Evolutionary conservation across 2,329 filamentous ascomycete species (phyloP), one percentile per base, ranked within the genome.

Genomic region (Penicillium sp.): DNA sequence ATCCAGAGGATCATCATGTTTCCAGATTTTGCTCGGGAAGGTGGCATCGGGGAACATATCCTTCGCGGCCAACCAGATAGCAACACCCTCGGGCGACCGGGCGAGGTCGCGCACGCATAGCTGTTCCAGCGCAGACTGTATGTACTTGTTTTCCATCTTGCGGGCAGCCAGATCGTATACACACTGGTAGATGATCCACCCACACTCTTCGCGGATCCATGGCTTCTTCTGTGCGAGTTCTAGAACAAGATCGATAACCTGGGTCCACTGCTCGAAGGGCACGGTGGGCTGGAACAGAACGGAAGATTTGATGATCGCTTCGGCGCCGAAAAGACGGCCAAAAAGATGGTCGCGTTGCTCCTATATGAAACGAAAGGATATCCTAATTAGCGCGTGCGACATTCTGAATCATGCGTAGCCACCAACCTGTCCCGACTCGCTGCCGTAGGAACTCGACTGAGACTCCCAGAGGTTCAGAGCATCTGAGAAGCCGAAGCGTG

Each of bases 201-300:
- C 91, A 66, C 91, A 96, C 71, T 96, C 90, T 66, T 93, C 87
- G 58, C 90, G 85, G 62, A 97, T 81, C 93, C 92, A 97, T 32
- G 89, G 85, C 74, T 96, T 95, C 75, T 89, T 89, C 65, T 85
- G 83, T 39, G 89, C 86, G 58, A 97, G 81, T 59, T 86, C 83
- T 65, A 92, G 82, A 32, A 97, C 77, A 51, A 89, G 77, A 52
- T 88, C 83, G 46, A 97, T 77, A n/a, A 96, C 79, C 53, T 81
- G 78, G 44, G 80, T 78, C 75, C 76, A 78, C 46, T 81, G 74
- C 57, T 77, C 69, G 51, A 77, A 81, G 5, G 82, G 77, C 18
- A 79, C 74, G 34, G 84, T 78, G 4, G 78, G 73, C 54, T 78
- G 74, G 64, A 92, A 88, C 13, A 95, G 77, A 39, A 92, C 82